Evolutionary conservation across 495 filamentous ascomycete genomes (phyloP), one percentile per base, ranked within the genome.

Genomic region (Cercophora newfieldiana): DNA sequence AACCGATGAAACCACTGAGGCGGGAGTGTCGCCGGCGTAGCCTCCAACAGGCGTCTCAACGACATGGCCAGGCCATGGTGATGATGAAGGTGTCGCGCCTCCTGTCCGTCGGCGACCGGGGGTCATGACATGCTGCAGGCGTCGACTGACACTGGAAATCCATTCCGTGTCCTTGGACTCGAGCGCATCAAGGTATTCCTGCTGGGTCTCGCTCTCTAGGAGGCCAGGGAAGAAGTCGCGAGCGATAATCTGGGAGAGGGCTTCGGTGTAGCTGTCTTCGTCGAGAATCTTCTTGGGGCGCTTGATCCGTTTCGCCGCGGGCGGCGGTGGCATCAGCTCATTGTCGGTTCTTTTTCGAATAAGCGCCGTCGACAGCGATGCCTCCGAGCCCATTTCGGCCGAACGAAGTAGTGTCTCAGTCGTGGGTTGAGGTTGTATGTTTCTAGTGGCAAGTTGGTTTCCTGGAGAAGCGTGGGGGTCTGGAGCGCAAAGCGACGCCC

Each of bases 211-310:
- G 29, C 86, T 88, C 70, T 98, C 94, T 0, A 94, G 81, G 0
- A 99, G 83, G 2, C 94, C 95, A 0, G 95, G 95, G 75, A 97
- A 99, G 83, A 95, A 99, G 79, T 99, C 96, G 47, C 96, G 91
- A 29, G 91, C 91, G 61, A 98, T 97, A 69, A 99, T 98, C 57
- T 97, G 89, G 1, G 94, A 96, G 26, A 99, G 80, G 8, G 91
- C 91, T 62, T 91, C 87, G 25, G 92, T 94, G 80, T 99, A 99
- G 68, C 88, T 87, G 70, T 99, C 95, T 82, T 99, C 95, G 76
- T 97, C 93, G 25, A 99, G 85, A 44, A 97, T 89, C 56, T 88
- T 94, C 65, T 90, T 84, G 3, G 95, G 95, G 29, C 95, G 88
- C 78, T 97, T 97, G 71, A 97, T 97, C 55, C 92, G 88, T 74